Conservation (phyloP, 495 filamentous ascomycete genomes). For the Parathielavia appendiculata region DNA sequence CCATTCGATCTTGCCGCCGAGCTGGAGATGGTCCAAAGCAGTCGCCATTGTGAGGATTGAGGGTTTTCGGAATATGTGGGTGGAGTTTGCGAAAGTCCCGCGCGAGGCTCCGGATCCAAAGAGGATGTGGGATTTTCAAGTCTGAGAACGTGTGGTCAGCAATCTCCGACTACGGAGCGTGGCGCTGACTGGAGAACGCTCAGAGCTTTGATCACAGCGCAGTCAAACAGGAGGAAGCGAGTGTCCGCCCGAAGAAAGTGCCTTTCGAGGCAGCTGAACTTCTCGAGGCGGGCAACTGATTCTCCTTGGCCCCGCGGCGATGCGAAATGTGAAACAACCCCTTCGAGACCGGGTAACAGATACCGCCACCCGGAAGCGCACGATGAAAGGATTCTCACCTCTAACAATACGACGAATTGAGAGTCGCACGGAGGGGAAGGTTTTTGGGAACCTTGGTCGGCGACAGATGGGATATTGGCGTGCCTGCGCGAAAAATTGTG, state of each 20-base stretch:
- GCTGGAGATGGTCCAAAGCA: slow-evolving; percentile 72
- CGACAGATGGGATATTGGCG: slow-evolving; percentile 1
- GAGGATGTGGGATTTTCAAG: not conserved
- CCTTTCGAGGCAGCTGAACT: not conserved
- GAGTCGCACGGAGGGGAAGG: not conserved
- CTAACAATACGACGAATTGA: not conserved
- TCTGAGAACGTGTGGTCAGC: slow-evolving; percentile 4
- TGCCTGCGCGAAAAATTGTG: slow-evolving; percentile 18
- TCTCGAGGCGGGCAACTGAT: not conserved
- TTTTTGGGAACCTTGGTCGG: not conserved
- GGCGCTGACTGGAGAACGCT: not conserved
- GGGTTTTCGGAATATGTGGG: not conserved
- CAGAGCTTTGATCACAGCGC: not conserved
- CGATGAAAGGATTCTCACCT: slow-evolving; percentile 4
- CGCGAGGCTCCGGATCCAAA: slow-evolving; percentile 1
- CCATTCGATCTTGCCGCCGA: slow-evolving; percentile 88
- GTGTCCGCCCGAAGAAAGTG: not conserved
- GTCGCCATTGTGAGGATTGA: slow-evolving; percentile 46
- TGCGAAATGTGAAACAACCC: slow-evolving; percentile 10
- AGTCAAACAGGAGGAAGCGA: not conserved
- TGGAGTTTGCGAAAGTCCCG: not conserved
- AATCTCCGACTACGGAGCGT: slow-evolving; percentile 10
- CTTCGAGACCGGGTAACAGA: not conserved
- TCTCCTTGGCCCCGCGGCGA: slow-evolving; percentile 1
- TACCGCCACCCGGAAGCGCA: not conserved